phyloP scores from a whole-genome alignment of 257 asterid species.

The Ocimum tenuiflorum region DNA sequence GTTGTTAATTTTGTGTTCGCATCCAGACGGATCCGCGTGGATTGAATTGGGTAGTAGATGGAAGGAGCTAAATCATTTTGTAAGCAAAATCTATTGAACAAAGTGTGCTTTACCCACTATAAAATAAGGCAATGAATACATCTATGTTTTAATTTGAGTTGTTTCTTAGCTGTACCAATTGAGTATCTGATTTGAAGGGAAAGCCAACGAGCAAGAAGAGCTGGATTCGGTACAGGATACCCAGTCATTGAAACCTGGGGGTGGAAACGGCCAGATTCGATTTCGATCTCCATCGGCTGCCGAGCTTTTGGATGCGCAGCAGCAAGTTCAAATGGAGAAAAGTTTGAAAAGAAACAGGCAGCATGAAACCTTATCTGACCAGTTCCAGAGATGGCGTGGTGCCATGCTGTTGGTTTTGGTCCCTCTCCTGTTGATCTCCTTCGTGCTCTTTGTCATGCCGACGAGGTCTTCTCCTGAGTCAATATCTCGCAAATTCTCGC shows the following conservation, averaged over 20 bases:
- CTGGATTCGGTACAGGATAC: constrained; percentile 41
- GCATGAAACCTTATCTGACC: constrained; percentile 44
- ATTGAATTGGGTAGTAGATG: constrained; percentile 6
- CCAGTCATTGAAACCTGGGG: constrained; percentile 49
- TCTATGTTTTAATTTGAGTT: constrained; percentile 10
- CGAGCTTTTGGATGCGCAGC: constrained; percentile 69
- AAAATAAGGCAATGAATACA: neutral
- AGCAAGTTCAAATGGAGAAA: constrained; percentile 66
- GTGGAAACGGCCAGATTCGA: constrained; percentile 91
- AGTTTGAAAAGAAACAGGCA: constrained; percentile 47
- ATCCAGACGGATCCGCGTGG: constrained; percentile 18
- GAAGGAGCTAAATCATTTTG: constrained; percentile 14
- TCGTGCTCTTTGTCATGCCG: constrained; percentile 43
- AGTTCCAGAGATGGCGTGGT: constrained; percentile 70
- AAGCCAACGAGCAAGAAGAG: constrained; percentile 29
- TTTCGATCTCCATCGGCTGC: constrained; percentile 93
- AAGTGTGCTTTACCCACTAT: neutral
- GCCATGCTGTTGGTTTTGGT: constrained; percentile 53
- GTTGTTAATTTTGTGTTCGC: neutral
- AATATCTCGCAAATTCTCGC: constrained; percentile 34
- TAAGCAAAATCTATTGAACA: neutral
- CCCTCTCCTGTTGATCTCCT: constrained; percentile 45
- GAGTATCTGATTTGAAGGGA: constrained; percentile 27
- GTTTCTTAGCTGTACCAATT: constrained; percentile 17
- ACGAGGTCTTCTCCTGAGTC: constrained; percentile 28